phyloP scores from a whole-genome alignment of 768 basidiomycete genomes.

The Lactarius psammicola region DNA sequence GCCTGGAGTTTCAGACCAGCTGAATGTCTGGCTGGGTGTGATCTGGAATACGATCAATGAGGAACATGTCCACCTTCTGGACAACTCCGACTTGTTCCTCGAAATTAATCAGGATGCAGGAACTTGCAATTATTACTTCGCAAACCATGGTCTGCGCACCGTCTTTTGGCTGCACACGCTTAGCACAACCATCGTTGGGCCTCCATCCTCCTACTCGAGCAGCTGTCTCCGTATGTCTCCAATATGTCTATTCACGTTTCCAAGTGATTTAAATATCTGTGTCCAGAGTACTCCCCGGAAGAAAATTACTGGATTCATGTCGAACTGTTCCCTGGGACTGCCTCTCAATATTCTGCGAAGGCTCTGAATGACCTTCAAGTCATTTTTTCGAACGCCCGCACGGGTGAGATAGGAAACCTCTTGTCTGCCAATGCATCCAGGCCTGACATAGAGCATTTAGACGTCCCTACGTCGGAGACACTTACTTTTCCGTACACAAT shows the following conservation, averaged over 20 bases:
- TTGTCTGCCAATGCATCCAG: background rate
- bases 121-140: constrained; percentile 15
- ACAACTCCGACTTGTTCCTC: constrained; percentile 7
- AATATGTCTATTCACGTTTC: background rate
- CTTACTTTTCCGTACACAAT: background rate
- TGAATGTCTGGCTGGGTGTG: background rate
- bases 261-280: background rate
- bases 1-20: background rate
- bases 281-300: background rate
- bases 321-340: background rate
- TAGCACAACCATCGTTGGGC: background rate
- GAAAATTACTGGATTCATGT: background rate
- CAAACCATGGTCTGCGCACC: constrained; percentile 1
- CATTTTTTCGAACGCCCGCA: background rate
- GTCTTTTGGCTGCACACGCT: constrained; percentile 8
- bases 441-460: background rate
- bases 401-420: background rate
- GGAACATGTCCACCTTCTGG: background rate
- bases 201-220: background rate
- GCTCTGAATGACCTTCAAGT: background rate
- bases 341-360: background rate
- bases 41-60: background rate
- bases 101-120: constrained; percentile 1
- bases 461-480: background rate
- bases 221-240: constrained; percentile 5